Conservation (phyloP, 2,329 filamentous ascomycete species). For the Fonsecaea nubica region DNA sequence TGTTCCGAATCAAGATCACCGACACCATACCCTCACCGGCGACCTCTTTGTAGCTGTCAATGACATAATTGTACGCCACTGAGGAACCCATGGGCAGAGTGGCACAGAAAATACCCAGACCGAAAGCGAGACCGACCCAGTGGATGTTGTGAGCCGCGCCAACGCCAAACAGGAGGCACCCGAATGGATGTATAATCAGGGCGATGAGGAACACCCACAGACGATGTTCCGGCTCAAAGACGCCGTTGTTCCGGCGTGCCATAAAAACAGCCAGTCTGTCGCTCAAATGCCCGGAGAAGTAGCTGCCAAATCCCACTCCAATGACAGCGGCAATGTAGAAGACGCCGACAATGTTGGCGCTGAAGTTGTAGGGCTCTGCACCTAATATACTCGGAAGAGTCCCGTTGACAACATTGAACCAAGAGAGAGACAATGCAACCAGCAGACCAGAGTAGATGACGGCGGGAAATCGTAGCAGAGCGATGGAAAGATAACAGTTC, state of each 20-base stretch:
- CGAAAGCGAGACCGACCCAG: constrained; percentile 58
- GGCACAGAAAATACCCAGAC: constrained; percentile 55
- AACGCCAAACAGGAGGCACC: constrained; percentile 59
- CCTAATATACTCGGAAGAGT: constrained; percentile 44
- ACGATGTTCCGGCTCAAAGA: constrained; percentile 41
- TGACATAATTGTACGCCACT: constrained; percentile 54
- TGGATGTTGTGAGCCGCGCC: constrained; percentile 57
- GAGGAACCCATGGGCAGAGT: constrained; percentile 54
- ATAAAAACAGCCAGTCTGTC: constrained; percentile 38
- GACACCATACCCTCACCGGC: constrained; percentile 58
- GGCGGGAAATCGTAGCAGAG: constrained; percentile 14
- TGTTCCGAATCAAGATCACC: constrained; percentile 58
- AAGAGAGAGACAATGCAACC: constrained; percentile 24
- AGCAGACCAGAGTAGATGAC: constrained; percentile 42
- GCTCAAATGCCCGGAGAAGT: constrained; percentile 36
- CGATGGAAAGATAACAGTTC: constrained; percentile 42
- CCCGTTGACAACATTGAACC: constrained; percentile 52
- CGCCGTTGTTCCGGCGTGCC: constrained; percentile 36
- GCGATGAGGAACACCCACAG: constrained; percentile 31
- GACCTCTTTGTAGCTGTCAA: constrained; percentile 58
- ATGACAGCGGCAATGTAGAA: constrained; percentile 42
- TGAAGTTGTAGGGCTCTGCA: constrained; percentile 43
- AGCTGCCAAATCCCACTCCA: constrained; percentile 37
- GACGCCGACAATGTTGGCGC: constrained; percentile 41
- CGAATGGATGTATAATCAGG: constrained; percentile 52